Percentiles rank a stretch among this genome's conserved stretches.
phyloP scores from a whole-genome alignment of 257 asterid species.

The Primulina huaijiensis region DNA sequence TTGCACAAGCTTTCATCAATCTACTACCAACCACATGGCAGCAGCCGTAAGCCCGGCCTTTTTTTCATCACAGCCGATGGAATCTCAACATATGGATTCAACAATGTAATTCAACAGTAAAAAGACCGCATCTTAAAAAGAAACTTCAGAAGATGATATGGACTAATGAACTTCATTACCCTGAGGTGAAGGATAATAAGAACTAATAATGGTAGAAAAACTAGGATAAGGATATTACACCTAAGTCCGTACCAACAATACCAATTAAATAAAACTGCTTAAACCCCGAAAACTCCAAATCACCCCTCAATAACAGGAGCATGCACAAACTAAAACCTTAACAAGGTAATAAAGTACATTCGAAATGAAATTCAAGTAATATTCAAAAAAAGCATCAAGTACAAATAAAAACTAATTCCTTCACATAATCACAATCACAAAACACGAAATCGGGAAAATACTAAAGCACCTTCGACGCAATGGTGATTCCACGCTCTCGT shows the following conservation, averaged over 20 bases:
- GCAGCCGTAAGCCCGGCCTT: conserved; percentile 98
- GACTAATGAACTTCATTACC: not conserved
- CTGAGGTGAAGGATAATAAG: not conserved
- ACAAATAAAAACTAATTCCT: not conserved
- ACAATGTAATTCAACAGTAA: not conserved
- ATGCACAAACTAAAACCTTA: not conserved
- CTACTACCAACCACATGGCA: conserved; percentile 73
- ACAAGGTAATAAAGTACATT: not conserved
- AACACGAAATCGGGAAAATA: not conserved
- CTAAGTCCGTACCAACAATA: not conserved
- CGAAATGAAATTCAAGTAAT: no score
- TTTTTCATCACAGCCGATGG: conserved; percentile 74
- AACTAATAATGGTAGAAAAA: not conserved
- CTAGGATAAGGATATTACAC: not conserved
- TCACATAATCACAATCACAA: not conserved
- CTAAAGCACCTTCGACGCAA: conserved; percentile 77
- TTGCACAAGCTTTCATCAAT: conserved; percentile 48
- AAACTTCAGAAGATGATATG: not conserved
- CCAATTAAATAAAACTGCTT: no score
- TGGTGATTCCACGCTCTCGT: conserved; percentile 96
- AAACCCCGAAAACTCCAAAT: not conserved
- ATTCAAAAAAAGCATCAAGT: not conserved
- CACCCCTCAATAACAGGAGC: not conserved
- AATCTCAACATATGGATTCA: conserved; percentile 9
- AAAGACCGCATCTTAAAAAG: conserved; percentile 2